Percentiles rank a stretch among this genome's conserved stretches.
Conservation (phyloP, 306 rosid genomes). For the Sechiopsis laciniata region DNA sequence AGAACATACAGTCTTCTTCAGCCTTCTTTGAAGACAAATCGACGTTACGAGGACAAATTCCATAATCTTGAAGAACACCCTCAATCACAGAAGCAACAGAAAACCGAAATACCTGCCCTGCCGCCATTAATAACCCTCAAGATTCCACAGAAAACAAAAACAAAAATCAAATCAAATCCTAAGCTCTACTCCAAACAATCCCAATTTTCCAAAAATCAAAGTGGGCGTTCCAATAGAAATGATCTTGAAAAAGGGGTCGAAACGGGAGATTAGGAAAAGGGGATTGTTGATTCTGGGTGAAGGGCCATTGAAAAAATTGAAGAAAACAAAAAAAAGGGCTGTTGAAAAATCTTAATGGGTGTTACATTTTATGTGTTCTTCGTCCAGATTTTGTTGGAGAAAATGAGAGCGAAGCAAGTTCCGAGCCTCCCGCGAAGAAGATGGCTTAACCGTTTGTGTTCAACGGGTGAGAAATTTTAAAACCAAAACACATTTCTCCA, state of each 20-base stretch:
- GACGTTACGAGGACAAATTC: constrained; percentile 28
- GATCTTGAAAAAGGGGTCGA: not conserved
- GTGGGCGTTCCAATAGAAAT: not conserved
- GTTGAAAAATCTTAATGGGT: constrained; percentile 18
- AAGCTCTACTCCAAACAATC: constrained; percentile 14
- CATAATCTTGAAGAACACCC: constrained; percentile 66
- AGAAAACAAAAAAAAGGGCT: not conserved
- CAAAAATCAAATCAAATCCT: constrained; percentile 29
- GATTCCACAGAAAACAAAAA: constrained; percentile 16
- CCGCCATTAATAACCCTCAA: constrained; percentile 36
- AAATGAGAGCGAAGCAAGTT: constrained; percentile 58
- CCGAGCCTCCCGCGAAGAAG: constrained; percentile 65
- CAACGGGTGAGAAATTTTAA: constrained; percentile 27
- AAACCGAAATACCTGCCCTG: constrained; percentile 54
- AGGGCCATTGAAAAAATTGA: constrained; percentile 21
- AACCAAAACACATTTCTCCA: not conserved
- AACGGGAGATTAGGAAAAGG: constrained; percentile 18
- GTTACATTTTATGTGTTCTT: constrained; percentile 22
- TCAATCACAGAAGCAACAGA: constrained; percentile 67
- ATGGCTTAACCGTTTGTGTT: constrained; percentile 47
- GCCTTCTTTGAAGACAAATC: constrained; percentile 56
- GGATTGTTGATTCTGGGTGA: constrained; percentile 25
- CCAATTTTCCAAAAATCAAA: constrained; percentile 6
- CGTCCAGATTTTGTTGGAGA: constrained; percentile 38
- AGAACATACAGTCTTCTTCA: constrained; percentile 64